Conservation (phyloP, 805 yeast species). For the Lachancea mirantina region DNA sequence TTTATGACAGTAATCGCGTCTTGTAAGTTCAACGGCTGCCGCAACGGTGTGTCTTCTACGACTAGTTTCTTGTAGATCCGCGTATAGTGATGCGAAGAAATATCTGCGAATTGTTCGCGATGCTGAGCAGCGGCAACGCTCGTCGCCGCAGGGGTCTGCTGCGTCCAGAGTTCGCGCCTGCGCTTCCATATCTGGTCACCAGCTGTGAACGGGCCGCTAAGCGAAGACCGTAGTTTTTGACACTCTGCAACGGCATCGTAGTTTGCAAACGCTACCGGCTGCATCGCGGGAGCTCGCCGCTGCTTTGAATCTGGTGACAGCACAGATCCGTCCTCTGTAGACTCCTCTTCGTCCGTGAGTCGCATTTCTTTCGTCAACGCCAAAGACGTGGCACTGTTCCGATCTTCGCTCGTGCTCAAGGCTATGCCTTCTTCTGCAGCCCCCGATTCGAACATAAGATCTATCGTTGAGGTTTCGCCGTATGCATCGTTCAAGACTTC, state of each 20-base stretch:
- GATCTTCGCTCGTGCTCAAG: conserved; percentile 3
- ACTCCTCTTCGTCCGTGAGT: conserved; percentile 20
- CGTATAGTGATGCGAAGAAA: conserved; percentile 46
- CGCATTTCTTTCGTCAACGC: conserved; percentile 17
- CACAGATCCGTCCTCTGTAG: conserved; percentile 12
- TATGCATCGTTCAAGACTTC: conserved; percentile 10
- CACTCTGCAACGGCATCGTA: conserved; percentile 31
- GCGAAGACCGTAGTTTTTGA: conserved; percentile 22
- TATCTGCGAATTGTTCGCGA: conserved; percentile 23
- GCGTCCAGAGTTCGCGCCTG: conserved; percentile 63
- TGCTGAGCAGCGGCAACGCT: conserved; percentile 13
- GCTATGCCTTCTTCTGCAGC: not conserved
- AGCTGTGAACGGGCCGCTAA: conserved; percentile 36
- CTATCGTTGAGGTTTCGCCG: conserved; percentile 22
- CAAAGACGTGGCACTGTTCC: conserved; percentile 7
- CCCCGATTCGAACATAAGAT: conserved; percentile 38
- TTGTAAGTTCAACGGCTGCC: conserved; percentile 61
- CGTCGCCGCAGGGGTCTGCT: conserved; percentile 18
- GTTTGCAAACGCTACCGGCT: conserved; percentile 22
- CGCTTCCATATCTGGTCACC: conserved; percentile 65
- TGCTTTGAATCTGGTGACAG: conserved; percentile 13
- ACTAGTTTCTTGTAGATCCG: conserved; percentile 65
- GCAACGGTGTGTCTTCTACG: conserved; percentile 59
- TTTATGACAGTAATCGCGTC: conserved; percentile 68
- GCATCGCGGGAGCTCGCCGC: conserved; percentile 9